Conservation (phyloP, 208 protist genomes). For the Naegleria fowleri region DNA sequence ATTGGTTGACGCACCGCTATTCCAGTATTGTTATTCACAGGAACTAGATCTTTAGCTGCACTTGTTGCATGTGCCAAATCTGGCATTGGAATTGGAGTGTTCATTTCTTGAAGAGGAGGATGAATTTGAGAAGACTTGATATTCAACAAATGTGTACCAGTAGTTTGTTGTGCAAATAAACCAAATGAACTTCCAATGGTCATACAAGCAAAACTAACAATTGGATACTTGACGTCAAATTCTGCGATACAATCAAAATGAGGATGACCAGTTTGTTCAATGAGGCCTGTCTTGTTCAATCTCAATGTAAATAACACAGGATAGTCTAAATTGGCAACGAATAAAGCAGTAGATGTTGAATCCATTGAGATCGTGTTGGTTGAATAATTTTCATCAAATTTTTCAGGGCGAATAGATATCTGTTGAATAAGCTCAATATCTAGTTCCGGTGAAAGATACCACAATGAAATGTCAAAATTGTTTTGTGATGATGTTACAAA, state of each 20-base stretch:
- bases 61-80: neutral
- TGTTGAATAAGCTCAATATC: neutral
- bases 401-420: neutral
- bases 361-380: neutral
- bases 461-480: neutral
- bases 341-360: neutral
- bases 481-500: neutral
- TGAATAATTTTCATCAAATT: neutral
- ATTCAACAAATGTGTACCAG: neutral
- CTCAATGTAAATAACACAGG: neutral
- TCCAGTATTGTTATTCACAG: neutral
- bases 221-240: neutral
- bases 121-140: neutral
- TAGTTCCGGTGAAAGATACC: neutral
- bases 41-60: neutral
- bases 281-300: neutral
- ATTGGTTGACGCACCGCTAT: neutral
- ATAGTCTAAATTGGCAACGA: neutral
- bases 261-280: neutral
- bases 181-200: neutral
- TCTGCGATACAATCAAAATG: neutral
- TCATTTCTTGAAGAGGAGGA: neutral
- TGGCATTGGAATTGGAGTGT: neutral
- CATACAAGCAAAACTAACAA: neutral
- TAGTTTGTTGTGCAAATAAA: neutral